Conservation (phyloP, 2,329 filamentous ascomycete genomes). For the Colletotrichum musae region DNA sequence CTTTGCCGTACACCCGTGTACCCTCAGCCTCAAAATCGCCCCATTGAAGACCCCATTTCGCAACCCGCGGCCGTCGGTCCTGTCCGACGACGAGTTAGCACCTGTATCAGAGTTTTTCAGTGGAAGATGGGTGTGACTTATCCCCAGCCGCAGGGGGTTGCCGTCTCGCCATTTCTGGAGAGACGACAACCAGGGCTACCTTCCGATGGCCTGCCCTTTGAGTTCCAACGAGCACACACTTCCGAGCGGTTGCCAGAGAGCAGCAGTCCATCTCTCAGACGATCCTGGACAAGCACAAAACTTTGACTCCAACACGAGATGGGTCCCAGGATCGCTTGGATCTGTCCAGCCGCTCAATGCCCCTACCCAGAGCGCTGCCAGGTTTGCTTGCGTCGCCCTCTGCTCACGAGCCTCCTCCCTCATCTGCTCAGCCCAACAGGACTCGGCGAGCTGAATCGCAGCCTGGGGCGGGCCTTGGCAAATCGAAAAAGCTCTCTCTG, state of each 20-base stretch:
- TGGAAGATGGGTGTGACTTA: conserved; percentile 57
- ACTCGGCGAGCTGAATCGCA: conserved; percentile 47
- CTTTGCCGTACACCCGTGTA: not conserved
- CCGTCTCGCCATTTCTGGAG: conserved; percentile 66
- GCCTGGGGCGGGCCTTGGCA: conserved; percentile 39
- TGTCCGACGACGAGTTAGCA: conserved; percentile 46
- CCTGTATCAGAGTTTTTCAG: conserved; percentile 1
- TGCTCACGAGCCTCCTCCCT: conserved; percentile 42
- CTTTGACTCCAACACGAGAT: conserved; percentile 96
- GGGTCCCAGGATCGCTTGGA: conserved; percentile 75
- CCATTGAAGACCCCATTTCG: not conserved
- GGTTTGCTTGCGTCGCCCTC: conserved; percentile 14
- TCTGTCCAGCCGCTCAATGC: not conserved
- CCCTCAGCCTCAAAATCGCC: conserved; percentile 22
- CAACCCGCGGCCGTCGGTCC: conserved; percentile 4
- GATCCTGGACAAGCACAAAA: conserved; percentile 84
- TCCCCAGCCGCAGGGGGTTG: conserved; percentile 63
- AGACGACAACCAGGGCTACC: conserved; percentile 65
- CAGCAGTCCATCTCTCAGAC: conserved; percentile 39
- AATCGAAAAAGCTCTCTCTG: conserved; percentile 73
- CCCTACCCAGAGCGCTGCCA: conserved; percentile 2
- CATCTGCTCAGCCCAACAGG: conserved; percentile 44
- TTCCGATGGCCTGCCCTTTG: conserved; percentile 54
- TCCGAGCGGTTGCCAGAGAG: not conserved
- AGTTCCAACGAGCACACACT: conserved; percentile 28